phyloP scores from a whole-genome alignment of 148 eudicot species.

The Oxyria digyna region DNA sequence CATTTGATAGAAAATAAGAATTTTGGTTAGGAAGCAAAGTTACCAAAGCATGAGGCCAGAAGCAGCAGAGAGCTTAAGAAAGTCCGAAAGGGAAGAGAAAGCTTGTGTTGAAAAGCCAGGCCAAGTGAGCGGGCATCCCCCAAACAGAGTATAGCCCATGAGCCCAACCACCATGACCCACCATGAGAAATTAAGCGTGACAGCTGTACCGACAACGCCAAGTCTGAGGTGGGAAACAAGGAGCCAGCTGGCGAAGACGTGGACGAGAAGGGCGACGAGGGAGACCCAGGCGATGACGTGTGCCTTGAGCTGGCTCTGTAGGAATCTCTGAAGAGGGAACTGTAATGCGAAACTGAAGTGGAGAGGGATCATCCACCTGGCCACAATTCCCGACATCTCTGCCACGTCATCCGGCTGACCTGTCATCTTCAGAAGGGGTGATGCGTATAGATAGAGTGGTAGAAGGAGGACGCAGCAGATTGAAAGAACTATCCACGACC shows the following conservation, averaged over 20 bases:
- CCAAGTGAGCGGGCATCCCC: conserved; percentile 47
- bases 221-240: conserved; percentile 19
- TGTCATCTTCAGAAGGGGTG: conserved; percentile 27
- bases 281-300: conserved; percentile 32
- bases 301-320: conserved; percentile 42
- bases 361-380: conserved; percentile 32
- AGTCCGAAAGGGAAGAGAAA: conserved; percentile 42
- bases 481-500: conserved; percentile 40
- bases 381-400: conserved; percentile 25
- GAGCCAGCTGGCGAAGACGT: conserved; percentile 30
- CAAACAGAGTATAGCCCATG: conserved; percentile 20
- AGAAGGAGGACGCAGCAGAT: conserved; percentile 21
- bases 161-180: conserved; percentile 35
- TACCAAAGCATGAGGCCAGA: conserved; percentile 57
- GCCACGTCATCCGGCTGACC: conserved; percentile 37
- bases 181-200: conserved; percentile 32
- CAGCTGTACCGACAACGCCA: conserved; percentile 24
- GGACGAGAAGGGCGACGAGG: conserved; percentile 19
- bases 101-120: conserved; percentile 42
- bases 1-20: no score
- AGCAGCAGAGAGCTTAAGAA: conserved; percentile 34
- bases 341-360: conserved; percentile 46
- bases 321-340: conserved; percentile 39
- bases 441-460: conserved; percentile 27
- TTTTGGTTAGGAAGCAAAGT: no score